Conservation (phyloP, 768 basidiomycete genomes). For the Tulasnella calospora region DNA sequence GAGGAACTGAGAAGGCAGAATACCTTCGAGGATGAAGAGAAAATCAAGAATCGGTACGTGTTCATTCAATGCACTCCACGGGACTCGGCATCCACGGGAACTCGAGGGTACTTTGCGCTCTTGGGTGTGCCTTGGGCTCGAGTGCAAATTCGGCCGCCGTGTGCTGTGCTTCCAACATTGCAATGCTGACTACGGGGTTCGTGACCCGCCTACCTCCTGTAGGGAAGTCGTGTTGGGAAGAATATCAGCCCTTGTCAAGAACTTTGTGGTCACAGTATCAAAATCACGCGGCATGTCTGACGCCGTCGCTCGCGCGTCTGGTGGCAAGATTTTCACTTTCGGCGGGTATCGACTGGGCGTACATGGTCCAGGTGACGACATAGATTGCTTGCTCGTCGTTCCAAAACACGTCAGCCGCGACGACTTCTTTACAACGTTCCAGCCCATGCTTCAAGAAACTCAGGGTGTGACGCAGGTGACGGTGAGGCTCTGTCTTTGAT, state of each 20-base stretch:
- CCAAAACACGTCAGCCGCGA: slow-evolving; percentile 94
- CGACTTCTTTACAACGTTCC: slow-evolving; percentile 91
- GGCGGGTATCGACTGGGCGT: slow-evolving; percentile 97
- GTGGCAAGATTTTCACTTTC: slow-evolving; percentile 98
- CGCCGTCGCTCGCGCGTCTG: slow-evolving; percentile 77
- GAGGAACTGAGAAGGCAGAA: slow-evolving; percentile 81
- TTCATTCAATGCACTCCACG: neutral
- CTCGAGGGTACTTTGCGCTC: neutral
- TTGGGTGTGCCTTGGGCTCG: neutral
- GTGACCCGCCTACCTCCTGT: neutral
- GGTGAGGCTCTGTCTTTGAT: slow-evolving; percentile 49
- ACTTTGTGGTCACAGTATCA: slow-evolving; percentile 83
- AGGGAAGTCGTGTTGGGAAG: slow-evolving; percentile 93
- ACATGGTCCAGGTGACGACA: slow-evolving; percentile 92
- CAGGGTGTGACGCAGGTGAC: slow-evolving; percentile 86
- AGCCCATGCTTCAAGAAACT: slow-evolving; percentile 75
- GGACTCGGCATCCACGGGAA: neutral
- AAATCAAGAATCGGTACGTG: slow-evolving; percentile 79
- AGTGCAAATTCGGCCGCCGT: neutral
- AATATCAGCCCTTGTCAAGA: slow-evolving; percentile 81
- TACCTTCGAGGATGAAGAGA: slow-evolving; percentile 85
- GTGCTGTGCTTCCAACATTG: neutral
- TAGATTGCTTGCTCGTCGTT: slow-evolving; percentile 97
- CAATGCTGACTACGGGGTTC: neutral
- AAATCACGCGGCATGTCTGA: slow-evolving; percentile 80